These are phyloP conservation scores for Naumovozyma castellii DNA, from an alignment of 805 yeast genomes.

Conservation along the genomic window DNA sequence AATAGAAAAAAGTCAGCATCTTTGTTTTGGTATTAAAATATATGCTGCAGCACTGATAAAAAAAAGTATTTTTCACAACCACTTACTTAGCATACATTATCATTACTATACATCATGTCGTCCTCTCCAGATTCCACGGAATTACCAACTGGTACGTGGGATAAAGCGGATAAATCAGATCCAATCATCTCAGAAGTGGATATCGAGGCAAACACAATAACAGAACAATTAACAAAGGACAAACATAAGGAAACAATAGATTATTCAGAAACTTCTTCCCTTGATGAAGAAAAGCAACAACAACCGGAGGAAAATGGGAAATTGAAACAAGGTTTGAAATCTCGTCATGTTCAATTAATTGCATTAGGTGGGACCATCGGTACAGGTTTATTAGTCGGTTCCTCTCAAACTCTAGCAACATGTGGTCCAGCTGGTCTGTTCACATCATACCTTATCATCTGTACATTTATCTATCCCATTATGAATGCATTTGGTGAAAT, in stretches of 20 bases:
- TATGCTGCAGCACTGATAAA: too few relatives aligned
- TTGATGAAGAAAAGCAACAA: background rate
- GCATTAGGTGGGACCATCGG: slow-evolving; percentile 82
- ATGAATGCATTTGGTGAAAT: slow-evolving; percentile 61
- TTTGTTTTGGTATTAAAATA: too few relatives aligned
- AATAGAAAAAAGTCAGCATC: too few relatives aligned
- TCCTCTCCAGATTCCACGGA: background rate
- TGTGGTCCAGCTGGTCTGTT: slow-evolving; percentile 71
- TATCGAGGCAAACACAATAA: slow-evolving; percentile 3
- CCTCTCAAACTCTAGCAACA: slow-evolving; percentile 48
- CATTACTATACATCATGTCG: too few relatives aligned
- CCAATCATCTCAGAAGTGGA: slow-evolving; percentile 2
- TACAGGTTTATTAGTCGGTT: slow-evolving; percentile 71
- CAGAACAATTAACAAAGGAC: background rate
- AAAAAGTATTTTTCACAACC: too few relatives aligned
- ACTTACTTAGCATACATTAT: too few relatives aligned
- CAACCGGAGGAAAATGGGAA: slow-evolving; percentile 2
- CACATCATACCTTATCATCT: slow-evolving; percentile 52
- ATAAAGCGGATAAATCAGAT: background rate
- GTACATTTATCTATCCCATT: slow-evolving; percentile 54
- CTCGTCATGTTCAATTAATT: slow-evolving; percentile 70
- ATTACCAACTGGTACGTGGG: background rate
- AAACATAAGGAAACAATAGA: background rate
- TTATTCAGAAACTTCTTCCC: background rate
- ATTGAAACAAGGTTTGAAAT: slow-evolving; percentile 30